Base-by-base conservation (phyloP, 108 stramenopile species). In the Bacterosira constricta region DNA sequence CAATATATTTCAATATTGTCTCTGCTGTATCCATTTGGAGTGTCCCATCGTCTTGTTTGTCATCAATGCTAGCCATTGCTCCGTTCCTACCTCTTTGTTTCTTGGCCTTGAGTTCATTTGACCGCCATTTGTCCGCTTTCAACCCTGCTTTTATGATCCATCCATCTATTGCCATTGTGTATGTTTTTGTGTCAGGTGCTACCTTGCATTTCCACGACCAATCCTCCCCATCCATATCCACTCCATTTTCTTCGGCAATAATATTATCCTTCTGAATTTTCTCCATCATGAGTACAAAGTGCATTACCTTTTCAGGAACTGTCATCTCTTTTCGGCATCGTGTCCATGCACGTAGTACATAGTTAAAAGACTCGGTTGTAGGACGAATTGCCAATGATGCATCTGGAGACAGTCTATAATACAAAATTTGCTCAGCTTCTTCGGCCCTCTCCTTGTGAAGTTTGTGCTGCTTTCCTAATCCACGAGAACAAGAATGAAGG, bases 341-440 rank as follows among this genome's bases (percentile, higher is more conserved):
- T 10, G 88, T 88, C 87, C 88, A 93, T 53, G 87, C 90, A 45
- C 90, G 74, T 46, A 94, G 75, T 6, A 87, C 90, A 59, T 69
- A 86, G 47, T 91, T 94, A 79, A 85, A 91, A 0, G 90, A 79
- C 21, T 90, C 89, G 9, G 88, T 88, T 25, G 83, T 72, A 69
- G 76, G 90, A 81, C 44, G 83, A 35, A 74, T 69, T 30, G 13
- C 26, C 2, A 52, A 76, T 59, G 70, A 83, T 71, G 55, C 66
- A 73, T 78, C 42, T 3, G 69, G 35, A 41, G 69, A 71, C 32
- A 71, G 57, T 1, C 77, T 63, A 60, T 59, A 78, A 10, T 55
- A 44, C 25, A 93, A 54, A 9, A 87, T 71, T 8, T 62, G 47
- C 50, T 90, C 84, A 0, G 87, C 86, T 68, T 86, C 81, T 53